These are phyloP conservation scores for Torulaspora quercuum DNA, from an alignment of 805 yeast genomes.

Conservation along the genomic window DNA sequence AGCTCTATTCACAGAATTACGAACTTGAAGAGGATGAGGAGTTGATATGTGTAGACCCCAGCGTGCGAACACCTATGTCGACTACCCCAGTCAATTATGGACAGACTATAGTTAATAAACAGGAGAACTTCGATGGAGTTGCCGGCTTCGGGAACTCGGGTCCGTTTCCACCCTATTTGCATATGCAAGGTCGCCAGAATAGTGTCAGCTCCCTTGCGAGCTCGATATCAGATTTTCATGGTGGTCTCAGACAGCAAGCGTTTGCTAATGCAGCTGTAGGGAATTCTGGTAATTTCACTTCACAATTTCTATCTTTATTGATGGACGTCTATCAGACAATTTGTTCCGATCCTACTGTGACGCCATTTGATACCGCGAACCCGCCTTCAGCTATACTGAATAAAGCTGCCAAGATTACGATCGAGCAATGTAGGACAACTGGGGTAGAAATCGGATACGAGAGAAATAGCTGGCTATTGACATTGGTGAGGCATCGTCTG, in stretches of 20 bases:
- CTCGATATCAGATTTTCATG: constrained; percentile 27
- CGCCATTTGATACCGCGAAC: constrained; percentile 62
- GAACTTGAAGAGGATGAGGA: constrained; percentile 12
- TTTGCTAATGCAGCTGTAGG: constrained; percentile 13
- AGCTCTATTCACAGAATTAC: neutral
- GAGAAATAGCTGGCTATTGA: constrained; percentile 38
- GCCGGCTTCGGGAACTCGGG: constrained; percentile 3
- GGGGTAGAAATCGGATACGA: constrained; percentile 41
- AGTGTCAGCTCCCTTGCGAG: constrained; percentile 32
- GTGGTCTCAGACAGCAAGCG: constrained; percentile 14
- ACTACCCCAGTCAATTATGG: constrained; percentile 13
- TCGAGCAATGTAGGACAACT: constrained; percentile 37
- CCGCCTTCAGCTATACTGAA: constrained; percentile 69
- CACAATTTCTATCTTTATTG: constrained; percentile 45
- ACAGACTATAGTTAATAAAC: neutral
- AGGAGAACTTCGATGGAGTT: too few species aligned
- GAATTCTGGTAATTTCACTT: constrained; percentile 27
- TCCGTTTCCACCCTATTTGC: constrained; percentile 19
- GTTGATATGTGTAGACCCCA: constrained; percentile 15
- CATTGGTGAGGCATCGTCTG: constrained; percentile 40
- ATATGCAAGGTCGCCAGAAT: constrained; percentile 24
- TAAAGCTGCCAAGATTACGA: constrained; percentile 54
- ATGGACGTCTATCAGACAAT: constrained; percentile 46
- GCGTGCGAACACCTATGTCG: constrained; percentile 15
- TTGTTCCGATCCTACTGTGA: constrained; percentile 55